Conservation (phyloP, 805 yeast species). For the Schwanniomyces vanrijiae region DNA sequence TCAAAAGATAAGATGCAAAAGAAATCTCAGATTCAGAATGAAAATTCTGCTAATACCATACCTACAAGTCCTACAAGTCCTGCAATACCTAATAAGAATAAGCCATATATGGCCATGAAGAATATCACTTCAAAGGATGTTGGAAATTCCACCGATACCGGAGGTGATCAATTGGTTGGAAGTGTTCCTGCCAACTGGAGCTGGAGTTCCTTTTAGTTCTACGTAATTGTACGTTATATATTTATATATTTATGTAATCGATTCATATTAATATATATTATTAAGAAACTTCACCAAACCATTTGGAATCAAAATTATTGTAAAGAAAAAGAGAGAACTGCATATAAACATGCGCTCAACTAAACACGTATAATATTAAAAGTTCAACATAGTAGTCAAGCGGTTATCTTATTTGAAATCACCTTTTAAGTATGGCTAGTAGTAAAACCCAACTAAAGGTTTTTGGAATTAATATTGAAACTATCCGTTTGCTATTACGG, state of each 20-base stretch:
- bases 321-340: neutral
- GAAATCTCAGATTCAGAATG: neutral
- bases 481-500: slow-evolving; percentile 51
- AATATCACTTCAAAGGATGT: slow-evolving; percentile 1
- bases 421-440: slow-evolving; percentile 7
- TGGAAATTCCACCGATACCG: slow-evolving; percentile 4
- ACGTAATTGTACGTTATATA: neutral
- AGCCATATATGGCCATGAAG: neutral
- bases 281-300: no score
- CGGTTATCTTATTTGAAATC: neutral
- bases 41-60: neutral
- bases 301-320: neutral
- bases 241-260: neutral
- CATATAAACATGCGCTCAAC: neutral
- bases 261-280: no score
- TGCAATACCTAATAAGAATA: neutral
- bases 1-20: neutral
- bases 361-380: slow-evolving; percentile 1
- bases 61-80: neutral
- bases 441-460: slow-evolving; percentile 23
- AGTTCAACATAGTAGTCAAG: neutral
- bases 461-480: slow-evolving; percentile 32
- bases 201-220: slow-evolving; percentile 65
- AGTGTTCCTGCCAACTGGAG: slow-evolving; percentile 74
- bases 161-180: slow-evolving; percentile 40